A percentile compares a stretch with the other conserved stretches of the same genome.
phyloP scores from a whole-genome alignment of 768 basidiomycete genomes.

The Saitozyma podzolica region DNA sequence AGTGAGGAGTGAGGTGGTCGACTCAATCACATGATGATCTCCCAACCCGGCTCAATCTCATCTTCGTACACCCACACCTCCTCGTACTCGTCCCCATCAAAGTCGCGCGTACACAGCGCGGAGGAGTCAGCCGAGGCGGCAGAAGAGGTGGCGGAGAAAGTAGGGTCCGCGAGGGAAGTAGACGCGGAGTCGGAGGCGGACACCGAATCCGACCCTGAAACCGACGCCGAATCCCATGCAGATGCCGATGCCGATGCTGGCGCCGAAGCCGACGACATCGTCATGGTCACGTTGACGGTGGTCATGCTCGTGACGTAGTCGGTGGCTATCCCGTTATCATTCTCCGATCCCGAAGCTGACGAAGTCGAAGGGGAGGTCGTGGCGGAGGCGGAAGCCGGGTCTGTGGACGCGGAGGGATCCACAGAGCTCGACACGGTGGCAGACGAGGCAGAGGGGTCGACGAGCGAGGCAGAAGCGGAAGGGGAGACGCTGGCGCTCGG shows the following conservation, averaged over 20 bases:
- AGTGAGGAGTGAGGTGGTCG: not conserved
- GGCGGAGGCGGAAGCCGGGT: constrained; percentile 9
- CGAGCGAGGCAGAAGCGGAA: constrained; percentile 10
- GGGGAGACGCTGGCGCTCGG: not conserved
- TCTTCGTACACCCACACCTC: constrained; percentile 34
- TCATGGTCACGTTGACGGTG: constrained; percentile 46
- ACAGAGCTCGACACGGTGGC: constrained; percentile 7
- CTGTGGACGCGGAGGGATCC: constrained; percentile 3
- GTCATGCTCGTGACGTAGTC: constrained; percentile 34
- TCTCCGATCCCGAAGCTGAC: constrained; percentile 17
- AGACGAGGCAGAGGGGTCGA: constrained; percentile 7
- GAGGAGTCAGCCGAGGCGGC: constrained; percentile 1
- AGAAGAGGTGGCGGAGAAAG: not conserved
- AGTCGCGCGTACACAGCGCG: not conserved
- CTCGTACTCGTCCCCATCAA: constrained; percentile 26
- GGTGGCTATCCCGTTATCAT: constrained; percentile 41
- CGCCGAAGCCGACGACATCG: constrained; percentile 16
- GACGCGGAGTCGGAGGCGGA: constrained; percentile 4
- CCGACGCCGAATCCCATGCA: constrained; percentile 14
- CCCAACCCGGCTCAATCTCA: constrained; percentile 29
- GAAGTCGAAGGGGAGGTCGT: constrained; percentile 3
- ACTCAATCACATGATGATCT: constrained; percentile 12
- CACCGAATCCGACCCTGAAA: constrained; percentile 5
- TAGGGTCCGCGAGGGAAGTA: not conserved
- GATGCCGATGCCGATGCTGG: constrained; percentile 11